A percentile compares a stretch with the other conserved stretches of the same genome.
phyloP scores from a whole-genome alignment of 228 moss, liverwort and hornwort species.

The Sphagnum magellanicum region DNA sequence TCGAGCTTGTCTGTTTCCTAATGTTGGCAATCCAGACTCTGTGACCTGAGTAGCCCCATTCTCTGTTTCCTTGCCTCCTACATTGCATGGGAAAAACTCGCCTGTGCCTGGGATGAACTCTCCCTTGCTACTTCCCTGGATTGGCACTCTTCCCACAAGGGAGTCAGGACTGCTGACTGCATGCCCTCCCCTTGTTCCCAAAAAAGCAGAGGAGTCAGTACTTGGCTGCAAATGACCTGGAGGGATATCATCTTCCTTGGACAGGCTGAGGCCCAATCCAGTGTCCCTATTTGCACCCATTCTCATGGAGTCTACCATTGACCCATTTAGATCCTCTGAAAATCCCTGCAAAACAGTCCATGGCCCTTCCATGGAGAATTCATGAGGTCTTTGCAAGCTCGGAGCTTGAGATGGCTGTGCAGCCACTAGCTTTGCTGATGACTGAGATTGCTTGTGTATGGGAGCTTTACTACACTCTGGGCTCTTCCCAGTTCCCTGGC shows the following conservation, averaged over 20 bases:
- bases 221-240: constrained; percentile 50
- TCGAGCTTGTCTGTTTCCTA: constrained; percentile 32
- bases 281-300: constrained; percentile 47
- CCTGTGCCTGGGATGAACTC: constrained; percentile 37
- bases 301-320: constrained; percentile 34
- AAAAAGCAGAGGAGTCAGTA: constrained; percentile 21
- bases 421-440: constrained; percentile 51
- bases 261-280: constrained; percentile 66
- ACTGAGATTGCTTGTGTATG: constrained; percentile 46
- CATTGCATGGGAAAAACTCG: neutral
- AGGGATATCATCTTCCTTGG: constrained; percentile 57
- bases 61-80: constrained; percentile 33
- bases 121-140: constrained; percentile 15
- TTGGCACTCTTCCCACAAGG: constrained; percentile 33
- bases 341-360: constrained; percentile 55
- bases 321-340: constrained; percentile 31
- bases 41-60: constrained; percentile 27
- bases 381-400: constrained; percentile 51
- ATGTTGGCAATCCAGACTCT: constrained; percentile 35
- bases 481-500: constrained; percentile 56
- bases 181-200: constrained; percentile 26
- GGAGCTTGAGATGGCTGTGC: constrained; percentile 50
- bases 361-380: constrained; percentile 36
- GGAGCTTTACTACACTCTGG: constrained; percentile 64
- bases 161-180: constrained; percentile 38